Percentiles rank a stretch among this genome's conserved stretches.
These are phyloP conservation scores for Chaetoscypha palmicola DNA, from an alignment of 2,329 filamentous ascomycete species.

Conservation along the genomic window DNA sequence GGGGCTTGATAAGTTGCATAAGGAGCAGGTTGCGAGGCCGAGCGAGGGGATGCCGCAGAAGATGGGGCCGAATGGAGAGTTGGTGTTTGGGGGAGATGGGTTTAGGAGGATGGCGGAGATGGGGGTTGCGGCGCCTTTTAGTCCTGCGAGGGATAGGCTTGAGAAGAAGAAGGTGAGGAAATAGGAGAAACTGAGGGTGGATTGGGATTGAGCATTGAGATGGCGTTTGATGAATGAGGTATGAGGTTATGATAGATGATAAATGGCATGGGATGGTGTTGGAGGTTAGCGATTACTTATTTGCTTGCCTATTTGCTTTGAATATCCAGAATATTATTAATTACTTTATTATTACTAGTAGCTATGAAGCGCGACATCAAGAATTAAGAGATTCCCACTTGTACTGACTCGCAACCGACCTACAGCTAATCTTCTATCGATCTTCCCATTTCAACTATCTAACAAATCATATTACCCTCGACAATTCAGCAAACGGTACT, in stretches of 20 bases:
- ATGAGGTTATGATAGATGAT: background rate
- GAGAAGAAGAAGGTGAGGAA: constrained; percentile 27
- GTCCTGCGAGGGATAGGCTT: constrained; percentile 45
- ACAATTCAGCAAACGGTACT: no score
- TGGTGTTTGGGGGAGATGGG: constrained; percentile 36
- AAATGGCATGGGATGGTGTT: background rate
- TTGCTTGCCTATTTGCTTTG: no score
- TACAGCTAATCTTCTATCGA: no score
- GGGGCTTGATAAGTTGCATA: constrained; percentile 75
- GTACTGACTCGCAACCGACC: no score
- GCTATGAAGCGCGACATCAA: no score
- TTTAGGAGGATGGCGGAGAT: constrained; percentile 39
- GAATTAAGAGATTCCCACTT: no score
- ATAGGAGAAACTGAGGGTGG: constrained; percentile 10
- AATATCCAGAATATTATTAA: no score
- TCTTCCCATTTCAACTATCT: no score
- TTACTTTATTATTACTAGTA: no score
- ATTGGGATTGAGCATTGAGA: background rate
- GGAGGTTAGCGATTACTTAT: background rate
- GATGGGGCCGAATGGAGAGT: constrained; percentile 38
- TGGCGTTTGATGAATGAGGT: background rate
- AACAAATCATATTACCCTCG: no score
- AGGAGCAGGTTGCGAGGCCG: constrained; percentile 66
- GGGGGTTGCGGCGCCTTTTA: constrained; percentile 51
- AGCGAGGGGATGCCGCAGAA: constrained; percentile 45